Evolutionary conservation across 2,329 filamentous ascomycete genomes (phyloP).

Genomic region (Calonectria pteridis): DNA sequence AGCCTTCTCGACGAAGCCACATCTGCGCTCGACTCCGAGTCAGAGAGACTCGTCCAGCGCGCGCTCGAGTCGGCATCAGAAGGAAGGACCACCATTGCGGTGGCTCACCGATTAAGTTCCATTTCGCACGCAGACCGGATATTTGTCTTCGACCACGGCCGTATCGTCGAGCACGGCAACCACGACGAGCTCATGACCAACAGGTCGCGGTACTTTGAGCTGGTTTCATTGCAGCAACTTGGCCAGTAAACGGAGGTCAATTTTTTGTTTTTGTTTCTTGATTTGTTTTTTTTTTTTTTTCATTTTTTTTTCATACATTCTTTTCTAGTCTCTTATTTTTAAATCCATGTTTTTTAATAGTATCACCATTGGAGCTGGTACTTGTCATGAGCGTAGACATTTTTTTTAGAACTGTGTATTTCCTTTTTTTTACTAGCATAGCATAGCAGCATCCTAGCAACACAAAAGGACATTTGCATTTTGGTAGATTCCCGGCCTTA

Average conservation of each 20-base stretch:
- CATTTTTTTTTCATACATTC: background rate
- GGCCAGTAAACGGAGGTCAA: background rate
- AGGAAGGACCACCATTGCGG: constrained; percentile 16
- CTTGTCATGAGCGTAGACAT: background rate
- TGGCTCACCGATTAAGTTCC: constrained; percentile 11
- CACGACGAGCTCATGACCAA: constrained; percentile 9
- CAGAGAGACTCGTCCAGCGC: constrained; percentile 1
- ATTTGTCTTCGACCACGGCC: constrained; percentile 12
- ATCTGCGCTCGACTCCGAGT: constrained; percentile 11
- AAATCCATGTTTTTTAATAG: background rate
- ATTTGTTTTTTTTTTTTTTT: background rate
- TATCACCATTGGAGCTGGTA: background rate
- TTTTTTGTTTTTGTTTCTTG: background rate
- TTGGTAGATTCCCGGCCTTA: background rate
- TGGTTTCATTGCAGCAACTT: constrained; percentile 12
- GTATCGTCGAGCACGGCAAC: constrained; percentile 2
- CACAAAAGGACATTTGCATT: background rate
- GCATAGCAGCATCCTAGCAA: background rate
- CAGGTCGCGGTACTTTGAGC: background rate
- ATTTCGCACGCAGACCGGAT: constrained; percentile 9
- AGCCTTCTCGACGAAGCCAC: constrained; percentile 14
- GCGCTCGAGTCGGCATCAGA: constrained; percentile 11
- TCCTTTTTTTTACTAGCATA: background rate
- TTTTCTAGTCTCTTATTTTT: too few species aligned
- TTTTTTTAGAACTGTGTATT: background rate